Evolutionary conservation across 106 monocot species (phyloP), one percentile per base, ranked within the genome.

Genomic region (Xerophyta viscosa): DNA sequence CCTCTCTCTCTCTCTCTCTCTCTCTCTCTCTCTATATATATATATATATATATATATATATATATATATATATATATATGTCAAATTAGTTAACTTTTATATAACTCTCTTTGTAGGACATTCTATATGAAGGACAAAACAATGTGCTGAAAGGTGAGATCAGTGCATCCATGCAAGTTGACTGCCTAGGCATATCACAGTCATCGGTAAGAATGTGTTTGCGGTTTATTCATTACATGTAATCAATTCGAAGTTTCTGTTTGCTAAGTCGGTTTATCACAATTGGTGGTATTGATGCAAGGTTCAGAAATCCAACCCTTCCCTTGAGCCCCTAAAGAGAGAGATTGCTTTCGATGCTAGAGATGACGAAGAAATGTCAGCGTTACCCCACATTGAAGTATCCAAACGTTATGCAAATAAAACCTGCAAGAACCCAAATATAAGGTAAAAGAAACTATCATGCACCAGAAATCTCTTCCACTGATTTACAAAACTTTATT

Each of bases 371-470:
- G 28, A 39, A 31, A 27, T 5, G 29, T 27, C 17, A 15, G 20
- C 6, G 4, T 19, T 31, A 6, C 7, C 57, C 13, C 54, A 29
- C 18, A 46, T 31, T 44, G 70, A 41, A 31, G 66, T 21, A 55
- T 24, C 20, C 19, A 42, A 20, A 27, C 29, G 48, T 23, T 20
- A 61, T 29, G 5, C 14, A n/a, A 60, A 60, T 21, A 41, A 37
- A 31, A 58, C 24, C 10, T 21, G 10, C 13, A 33, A 24, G 29
- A 50, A 61, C 37, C 27, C 22, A 61, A 24, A 26, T 15, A 41
- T 54, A 24, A 61, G 65, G 76, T 65, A 59, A 54, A 33, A 24
- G 7, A 5, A 33, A 33, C 33, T 10, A 33, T 33, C n/a, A n/a
- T n/a, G n/a, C n/a, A n/a, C n/a, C n/a, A n/a, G n/a, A n/a, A n/a